Conservation (phyloP, 352 stramenopile species). For the Phytophthora macrochlamydospora region DNA sequence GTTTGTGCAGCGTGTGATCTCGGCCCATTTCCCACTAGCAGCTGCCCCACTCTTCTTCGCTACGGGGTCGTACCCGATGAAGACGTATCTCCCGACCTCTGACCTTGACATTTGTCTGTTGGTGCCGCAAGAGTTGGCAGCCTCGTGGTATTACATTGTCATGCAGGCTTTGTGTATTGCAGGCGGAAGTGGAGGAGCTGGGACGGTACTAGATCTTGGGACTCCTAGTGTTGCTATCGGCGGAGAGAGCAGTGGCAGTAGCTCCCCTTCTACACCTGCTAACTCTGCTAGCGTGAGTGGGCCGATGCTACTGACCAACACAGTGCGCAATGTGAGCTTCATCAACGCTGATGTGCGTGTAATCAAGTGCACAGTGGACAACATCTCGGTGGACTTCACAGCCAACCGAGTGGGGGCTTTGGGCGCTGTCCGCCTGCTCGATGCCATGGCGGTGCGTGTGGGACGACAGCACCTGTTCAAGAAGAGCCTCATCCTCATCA, state of each 20-base stretch:
- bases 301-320: constrained; percentile 47
- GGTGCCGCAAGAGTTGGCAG: constrained; percentile 77
- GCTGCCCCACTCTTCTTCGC: constrained; percentile 63
- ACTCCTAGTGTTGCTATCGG: constrained; percentile 12
- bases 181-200: constrained; percentile 37
- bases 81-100: constrained; percentile 89
- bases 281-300: constrained; percentile 6
- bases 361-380: constrained; percentile 92
- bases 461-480: constrained; percentile 88
- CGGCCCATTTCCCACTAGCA: constrained; percentile 51
- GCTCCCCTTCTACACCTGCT: constrained; percentile 18
- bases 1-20: constrained; percentile 71
- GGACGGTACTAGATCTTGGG: constrained; percentile 34
- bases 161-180: constrained; percentile 84
- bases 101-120: constrained; percentile 88
- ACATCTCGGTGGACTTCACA: constrained; percentile 89
- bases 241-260: constrained; percentile 27
- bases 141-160: constrained; percentile 86
- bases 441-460: constrained; percentile 82
- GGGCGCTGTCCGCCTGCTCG: constrained; percentile 80
- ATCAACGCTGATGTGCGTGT: constrained; percentile 89
- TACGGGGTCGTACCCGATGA: constrained; percentile 90
- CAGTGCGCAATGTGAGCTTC: constrained; percentile 90
- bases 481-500: constrained; percentile 88
- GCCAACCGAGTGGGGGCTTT: constrained; percentile 86